phyloP scores from a whole-genome alignment of 179 eudicot genomes.

The Gypsophila paniculata region DNA sequence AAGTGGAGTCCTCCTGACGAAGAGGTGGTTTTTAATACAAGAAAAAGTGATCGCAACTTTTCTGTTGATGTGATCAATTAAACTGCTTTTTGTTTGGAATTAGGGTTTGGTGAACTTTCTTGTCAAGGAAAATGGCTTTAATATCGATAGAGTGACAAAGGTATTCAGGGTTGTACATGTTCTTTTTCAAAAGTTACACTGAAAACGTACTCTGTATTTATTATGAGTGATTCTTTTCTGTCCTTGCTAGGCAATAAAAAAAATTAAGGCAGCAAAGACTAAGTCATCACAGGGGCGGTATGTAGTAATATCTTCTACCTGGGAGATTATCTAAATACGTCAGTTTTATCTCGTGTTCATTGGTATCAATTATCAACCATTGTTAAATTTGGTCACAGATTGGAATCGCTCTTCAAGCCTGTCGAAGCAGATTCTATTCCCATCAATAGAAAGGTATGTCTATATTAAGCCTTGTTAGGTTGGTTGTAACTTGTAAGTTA shows the following conservation, averaged over 20 bases:
- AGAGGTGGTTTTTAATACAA: slow-evolving; percentile 41
- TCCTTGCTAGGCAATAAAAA: slow-evolving; percentile 64
- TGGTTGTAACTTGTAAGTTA: background rate
- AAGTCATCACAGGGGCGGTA: slow-evolving; percentile 82
- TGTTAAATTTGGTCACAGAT: slow-evolving; percentile 40
- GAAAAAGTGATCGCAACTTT: background rate
- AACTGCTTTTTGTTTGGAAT: slow-evolving; percentile 18
- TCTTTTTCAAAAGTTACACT: background rate
- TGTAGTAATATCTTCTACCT: slow-evolving; percentile 29
- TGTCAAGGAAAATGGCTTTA: slow-evolving; percentile 92
- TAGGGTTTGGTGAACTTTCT: slow-evolving; percentile 86
- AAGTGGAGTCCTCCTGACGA: slow-evolving; percentile 94
- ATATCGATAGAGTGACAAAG: slow-evolving; percentile 74
- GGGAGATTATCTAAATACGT: background rate
- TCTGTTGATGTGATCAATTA: background rate
- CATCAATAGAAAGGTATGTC: slow-evolving; percentile 68
- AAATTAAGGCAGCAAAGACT: slow-evolving; percentile 77
- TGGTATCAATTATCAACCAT: background rate
- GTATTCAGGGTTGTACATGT: slow-evolving; percentile 27
- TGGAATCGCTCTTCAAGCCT: slow-evolving; percentile 86
- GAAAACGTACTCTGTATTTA: background rate
- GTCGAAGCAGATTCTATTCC: slow-evolving; percentile 51
- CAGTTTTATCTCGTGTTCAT: slow-evolving; percentile 14
- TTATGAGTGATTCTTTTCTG: slow-evolving; percentile 2
- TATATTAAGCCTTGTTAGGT: slow-evolving; percentile 8